Percentiles rank a stretch among this genome's conserved stretches.
Evolutionary conservation across 2,329 filamentous ascomycete genomes (phyloP).

Genomic region (Aspergillus flavus): DNA sequence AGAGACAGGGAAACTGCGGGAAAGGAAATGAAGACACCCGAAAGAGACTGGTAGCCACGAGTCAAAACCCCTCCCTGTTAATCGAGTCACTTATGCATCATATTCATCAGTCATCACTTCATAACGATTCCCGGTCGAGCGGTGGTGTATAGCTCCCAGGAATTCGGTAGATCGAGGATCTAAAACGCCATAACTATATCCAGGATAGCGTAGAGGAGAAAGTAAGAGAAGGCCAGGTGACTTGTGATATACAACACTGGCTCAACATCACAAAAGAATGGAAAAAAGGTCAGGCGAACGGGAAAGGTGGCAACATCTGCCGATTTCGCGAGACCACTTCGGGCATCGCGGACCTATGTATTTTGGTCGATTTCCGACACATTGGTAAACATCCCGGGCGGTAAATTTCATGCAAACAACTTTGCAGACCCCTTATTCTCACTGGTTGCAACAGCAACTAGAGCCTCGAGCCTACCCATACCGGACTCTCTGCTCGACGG

Average conservation of each 20-base stretch:
- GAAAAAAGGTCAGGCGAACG: constrained; percentile 5
- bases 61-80: constrained; percentile 21
- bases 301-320: background rate
- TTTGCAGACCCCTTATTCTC: constrained; percentile 44
- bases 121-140: constrained; percentile 28
- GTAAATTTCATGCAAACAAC: constrained; percentile 31
- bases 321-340: background rate
- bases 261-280: constrained; percentile 14
- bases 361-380: background rate
- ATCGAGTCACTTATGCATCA: constrained; percentile 34
- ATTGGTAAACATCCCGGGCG: background rate
- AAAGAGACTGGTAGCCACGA: constrained; percentile 20
- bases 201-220: constrained; percentile 15
- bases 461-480: constrained; percentile 53
- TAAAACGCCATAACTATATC: constrained; percentile 21
- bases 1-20: constrained; percentile 6
- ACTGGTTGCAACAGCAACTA: constrained; percentile 54
- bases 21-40: constrained; percentile 11
- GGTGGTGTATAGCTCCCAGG: constrained; percentile 19
- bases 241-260: constrained; percentile 21
- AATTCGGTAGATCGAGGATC: constrained; percentile 19
- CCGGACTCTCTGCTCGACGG: constrained; percentile 35
- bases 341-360: background rate
- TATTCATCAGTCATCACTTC: constrained; percentile 42
- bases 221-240: constrained; percentile 17